Evolutionary conservation across 306 rosid genomes (phyloP), one percentile per base, ranked within the genome.

Genomic region (Biancaea sappan): DNA sequence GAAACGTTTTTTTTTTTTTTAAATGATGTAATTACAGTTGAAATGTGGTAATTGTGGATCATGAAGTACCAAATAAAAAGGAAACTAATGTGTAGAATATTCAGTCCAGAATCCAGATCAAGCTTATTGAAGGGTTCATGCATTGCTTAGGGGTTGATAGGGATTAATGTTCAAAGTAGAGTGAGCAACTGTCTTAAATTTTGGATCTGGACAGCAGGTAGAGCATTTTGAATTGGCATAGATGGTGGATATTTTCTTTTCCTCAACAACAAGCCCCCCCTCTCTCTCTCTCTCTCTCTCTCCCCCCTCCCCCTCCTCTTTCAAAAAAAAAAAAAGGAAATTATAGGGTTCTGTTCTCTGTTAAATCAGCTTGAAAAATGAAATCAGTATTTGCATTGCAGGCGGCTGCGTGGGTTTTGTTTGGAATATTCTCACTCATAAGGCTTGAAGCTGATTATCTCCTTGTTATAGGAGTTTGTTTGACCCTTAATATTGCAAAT

Each of bases 361-460:
- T 35, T 71, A 56, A 29, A 46, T 35, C 28, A 0, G 43, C 69
- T 46, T 52, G 14, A 63, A 37, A 69, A 7, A 60, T 77, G 9
- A 59, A 57, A 40, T 58, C 67, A 24, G 48, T 43, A 53, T 50
- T 16, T 58, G 64, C 72, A 16, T 61, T 70, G 66, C 75, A 94
- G 97, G 98, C 98, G 9, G 79, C 71, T 83, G 77, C 79, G 8
- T 94, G 98, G 98, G 74, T 89, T 1, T 60, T 91, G 73, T 87
- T 94, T 41, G 96, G 89, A 74, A 90, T 94, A 83, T 94, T 94
- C 84, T 94, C 95, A 9, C 87, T 94, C 73, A 88, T 94, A 72
- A 92, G 89, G 84, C 86, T 91, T 84, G 91, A 94, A 81, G 98
- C 98, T 69, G 98, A 89, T 85, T 89, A 88, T 86, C 93, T 94